Evolutionary conservation across 768 basidiomycete genomes (phyloP), one percentile per base, ranked within the genome.

Genomic region (Collybia nuda): DNA sequence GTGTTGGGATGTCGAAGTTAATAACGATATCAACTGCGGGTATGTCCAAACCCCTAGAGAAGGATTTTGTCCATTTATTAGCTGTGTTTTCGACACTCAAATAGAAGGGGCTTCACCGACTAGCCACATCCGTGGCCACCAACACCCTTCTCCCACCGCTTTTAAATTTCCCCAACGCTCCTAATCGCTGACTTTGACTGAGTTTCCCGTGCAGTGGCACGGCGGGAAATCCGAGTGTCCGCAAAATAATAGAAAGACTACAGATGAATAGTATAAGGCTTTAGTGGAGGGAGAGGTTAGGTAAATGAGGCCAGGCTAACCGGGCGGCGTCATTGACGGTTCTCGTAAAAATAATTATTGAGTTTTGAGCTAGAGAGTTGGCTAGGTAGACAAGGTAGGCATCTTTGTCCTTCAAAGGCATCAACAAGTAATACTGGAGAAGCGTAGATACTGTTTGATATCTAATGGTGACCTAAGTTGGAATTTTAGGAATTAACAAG

Each of bases 391-490:
- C 79, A 43, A 99, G 79, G 64, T 94, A 85, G 2, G 89, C 84
- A 61, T 98, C 95, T 69, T 98, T 98, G 62, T 93, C 86, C 62
- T 85, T 84, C 44, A 94, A 73, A 2, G 97, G 97, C 63, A 93
- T 86, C 58, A 98, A 86, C 49, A 98, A 84, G 71, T 97, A 98
- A 67, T 98, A 90, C 71, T 99, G 97, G 12, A 98, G 74, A 9
- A 99, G 75, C 3, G 95, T 97, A 38, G 90, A 90, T 39, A 98
- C 97, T 1, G 97, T 99, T 59, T 95, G 92, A 69, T 98, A 98
- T 74, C 95, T 98, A 37, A 22, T 14, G 53, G 46, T 32, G 41
- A 46, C 40, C 50, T 45, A 53, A 48, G n/a, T 29, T 51, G 17
- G 43, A 40, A n/a, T n/a, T 14, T 8, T 24, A 26, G 44, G 29